A percentile compares a stretch with the other conserved stretches of the same genome.
phyloP scores from a whole-genome alignment of 345 rosid genomes.

The Triadica sebifera region DNA sequence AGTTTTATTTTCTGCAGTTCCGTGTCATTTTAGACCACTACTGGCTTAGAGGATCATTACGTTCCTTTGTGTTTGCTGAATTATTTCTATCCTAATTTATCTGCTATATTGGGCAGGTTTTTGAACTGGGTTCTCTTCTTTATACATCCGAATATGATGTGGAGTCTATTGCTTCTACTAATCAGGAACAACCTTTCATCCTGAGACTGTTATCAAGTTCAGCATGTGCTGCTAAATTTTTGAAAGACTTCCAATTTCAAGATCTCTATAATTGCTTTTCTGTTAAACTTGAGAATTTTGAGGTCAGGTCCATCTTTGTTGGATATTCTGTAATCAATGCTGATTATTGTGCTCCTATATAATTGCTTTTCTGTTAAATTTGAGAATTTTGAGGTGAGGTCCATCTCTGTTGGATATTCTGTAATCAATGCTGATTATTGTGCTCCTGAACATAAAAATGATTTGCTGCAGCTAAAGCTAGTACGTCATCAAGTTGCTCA shows the following conservation, averaged over 20 bases:
- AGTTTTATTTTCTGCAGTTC: not conserved
- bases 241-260: conserved; percentile 36
- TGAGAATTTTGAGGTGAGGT: conserved; percentile 58
- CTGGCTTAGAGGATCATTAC: not conserved
- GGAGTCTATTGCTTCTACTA: conserved; percentile 33
- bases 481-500: conserved; percentile 36
- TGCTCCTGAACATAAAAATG: conserved; percentile 19
- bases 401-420: conserved; percentile 12
- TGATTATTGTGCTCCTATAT: conserved; percentile 26
- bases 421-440: conserved; percentile 4
- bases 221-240: conserved; percentile 22
- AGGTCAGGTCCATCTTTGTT: conserved; percentile 42
- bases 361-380: conserved; percentile 56
- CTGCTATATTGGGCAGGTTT: conserved; percentile 44
- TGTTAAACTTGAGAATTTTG: conserved; percentile 51
- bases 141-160: conserved; percentile 37
- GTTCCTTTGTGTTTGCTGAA: conserved; percentile 5
- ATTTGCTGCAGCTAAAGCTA: conserved; percentile 56
- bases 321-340: conserved; percentile 3
- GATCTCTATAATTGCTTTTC: conserved; percentile 59
- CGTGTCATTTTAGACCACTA: not conserved
- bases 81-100: conserved; percentile 13
- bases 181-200: conserved; percentile 33
- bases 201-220: conserved; percentile 35
- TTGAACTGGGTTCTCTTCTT: conserved; percentile 45